Evolutionary conservation across 148 eudicot species (phyloP).

Genomic region (Chenopodium album): DNA sequence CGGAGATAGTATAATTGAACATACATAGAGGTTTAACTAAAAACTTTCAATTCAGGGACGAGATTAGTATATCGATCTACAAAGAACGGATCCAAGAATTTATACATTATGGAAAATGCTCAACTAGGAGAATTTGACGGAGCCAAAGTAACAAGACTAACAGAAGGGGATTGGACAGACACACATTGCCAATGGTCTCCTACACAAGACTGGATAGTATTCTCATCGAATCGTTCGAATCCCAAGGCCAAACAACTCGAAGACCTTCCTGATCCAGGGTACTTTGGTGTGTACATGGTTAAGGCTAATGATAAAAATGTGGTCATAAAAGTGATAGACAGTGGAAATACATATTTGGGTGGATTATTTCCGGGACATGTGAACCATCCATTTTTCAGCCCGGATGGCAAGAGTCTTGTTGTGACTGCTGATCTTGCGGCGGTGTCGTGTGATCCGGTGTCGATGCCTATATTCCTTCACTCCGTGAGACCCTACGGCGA

Average conservation of each 20-base stretch:
- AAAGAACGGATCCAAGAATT: conserved; percentile 8
- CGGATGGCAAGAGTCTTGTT: not conserved
- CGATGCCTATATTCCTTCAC: conserved; percentile 24
- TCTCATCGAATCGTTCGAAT: conserved; percentile 22
- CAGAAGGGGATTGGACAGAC: conserved; percentile 19
- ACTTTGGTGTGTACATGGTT: conserved; percentile 13
- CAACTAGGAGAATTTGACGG: not conserved
- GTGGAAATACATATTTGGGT: not conserved
- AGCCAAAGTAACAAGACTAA: conserved; percentile 4
- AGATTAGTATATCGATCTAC: conserved; percentile 24
- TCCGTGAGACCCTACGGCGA: conserved; percentile 29
- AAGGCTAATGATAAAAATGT: not conserved
- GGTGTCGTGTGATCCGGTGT: conserved; percentile 26
- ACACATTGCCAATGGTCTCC: conserved; percentile 30
- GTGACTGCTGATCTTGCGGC: conserved; percentile 22
- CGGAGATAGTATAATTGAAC: too few species aligned
- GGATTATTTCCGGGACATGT: not conserved
- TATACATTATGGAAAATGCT: conserved; percentile 28
- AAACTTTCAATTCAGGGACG: not conserved
- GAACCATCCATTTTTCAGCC: too few species aligned
- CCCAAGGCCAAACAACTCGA: not conserved
- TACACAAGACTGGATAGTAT: conserved; percentile 22
- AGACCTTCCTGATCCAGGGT: conserved; percentile 24
- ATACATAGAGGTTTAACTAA: too few species aligned
- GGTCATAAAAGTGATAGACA: conserved; percentile 19